Evolutionary conservation across 2,329 filamentous ascomycete species (phyloP).

Genomic region (Diaporthe ilicicola): DNA sequence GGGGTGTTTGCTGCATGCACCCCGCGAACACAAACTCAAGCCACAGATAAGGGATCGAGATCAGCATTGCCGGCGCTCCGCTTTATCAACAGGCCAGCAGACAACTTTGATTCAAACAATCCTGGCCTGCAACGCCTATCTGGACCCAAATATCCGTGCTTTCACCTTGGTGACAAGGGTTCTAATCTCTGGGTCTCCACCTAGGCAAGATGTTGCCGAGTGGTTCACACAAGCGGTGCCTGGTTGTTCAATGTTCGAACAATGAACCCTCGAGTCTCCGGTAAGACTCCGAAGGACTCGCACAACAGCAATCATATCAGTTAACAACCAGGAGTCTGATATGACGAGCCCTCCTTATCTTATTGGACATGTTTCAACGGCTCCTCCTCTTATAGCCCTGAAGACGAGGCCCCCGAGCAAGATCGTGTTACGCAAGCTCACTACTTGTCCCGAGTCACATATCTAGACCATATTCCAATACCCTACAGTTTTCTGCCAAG

Average conservation of each 20-base stretch:
- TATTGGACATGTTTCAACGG: not conserved
- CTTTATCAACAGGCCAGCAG: not conserved
- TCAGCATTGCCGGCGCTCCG: not conserved
- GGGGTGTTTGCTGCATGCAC: not conserved
- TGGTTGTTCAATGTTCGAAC: not conserved
- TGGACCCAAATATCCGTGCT: not conserved
- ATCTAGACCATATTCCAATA: not conserved
- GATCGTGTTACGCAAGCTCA: not conserved
- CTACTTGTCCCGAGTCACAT: not conserved
- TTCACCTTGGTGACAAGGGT: not conserved
- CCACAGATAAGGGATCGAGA: not conserved
- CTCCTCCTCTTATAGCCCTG: not conserved
- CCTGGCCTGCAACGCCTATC: not conserved
- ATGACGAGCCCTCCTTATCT: not conserved
- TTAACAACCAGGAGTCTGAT: not conserved
- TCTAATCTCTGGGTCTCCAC: not conserved
- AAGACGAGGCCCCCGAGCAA: not conserved
- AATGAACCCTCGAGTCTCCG: not conserved
- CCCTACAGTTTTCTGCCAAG: not conserved
- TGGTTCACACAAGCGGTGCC: not conserved
- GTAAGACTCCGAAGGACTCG: not conserved
- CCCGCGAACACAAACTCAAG: not conserved
- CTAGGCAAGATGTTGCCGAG: not conserved
- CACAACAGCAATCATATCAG: not conserved
- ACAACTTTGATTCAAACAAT: not conserved